These are phyloP conservation scores for Drechslerella stenobrocha DNA, from an alignment of 2,329 filamentous ascomycete genomes.

Conservation along the genomic window DNA sequence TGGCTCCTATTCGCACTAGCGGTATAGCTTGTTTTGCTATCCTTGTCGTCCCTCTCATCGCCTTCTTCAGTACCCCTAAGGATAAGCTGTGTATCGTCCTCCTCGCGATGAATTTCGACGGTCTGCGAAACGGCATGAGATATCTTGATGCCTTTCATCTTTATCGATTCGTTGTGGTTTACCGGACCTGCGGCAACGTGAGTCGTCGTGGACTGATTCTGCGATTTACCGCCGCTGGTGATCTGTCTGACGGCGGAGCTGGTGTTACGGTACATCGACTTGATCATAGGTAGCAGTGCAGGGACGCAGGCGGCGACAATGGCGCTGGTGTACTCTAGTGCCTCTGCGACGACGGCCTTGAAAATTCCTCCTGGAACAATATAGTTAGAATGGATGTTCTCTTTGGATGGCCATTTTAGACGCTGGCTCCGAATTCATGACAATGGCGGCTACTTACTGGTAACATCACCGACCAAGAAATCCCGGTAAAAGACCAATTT, in stretches of 20 bases:
- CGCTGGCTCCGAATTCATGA: neutral
- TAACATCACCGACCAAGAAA: constrained; percentile 32
- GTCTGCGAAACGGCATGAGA: constrained; percentile 42
- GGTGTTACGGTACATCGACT: constrained; percentile 33
- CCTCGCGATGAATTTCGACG: constrained; percentile 12
- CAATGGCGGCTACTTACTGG: constrained; percentile 11
- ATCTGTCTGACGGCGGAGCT: constrained; percentile 35
- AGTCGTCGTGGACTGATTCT: constrained; percentile 30
- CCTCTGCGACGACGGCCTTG: constrained; percentile 23
- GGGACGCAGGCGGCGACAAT: constrained; percentile 42
- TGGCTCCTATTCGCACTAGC: constrained; percentile 33
- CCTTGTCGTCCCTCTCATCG: constrained; percentile 15
- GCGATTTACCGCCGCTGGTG: constrained; percentile 31
- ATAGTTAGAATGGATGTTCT: neutral
- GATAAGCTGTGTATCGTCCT: constrained; percentile 26
- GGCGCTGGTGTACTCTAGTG: constrained; percentile 36
- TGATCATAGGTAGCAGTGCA: constrained; percentile 41
- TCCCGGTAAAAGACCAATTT: constrained; percentile 24
- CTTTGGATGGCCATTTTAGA: neutral
- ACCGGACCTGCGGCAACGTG: constrained; percentile 24
- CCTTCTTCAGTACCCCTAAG: constrained; percentile 4
- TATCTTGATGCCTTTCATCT: constrained; percentile 43
- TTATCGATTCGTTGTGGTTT: constrained; percentile 29
- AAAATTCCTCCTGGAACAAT: constrained; percentile 18
- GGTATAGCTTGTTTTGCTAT: constrained; percentile 23